Evolutionary conservation across 1,139 yeast genomes (phyloP).

Genomic region (Insectozyma bohioensis): DNA sequence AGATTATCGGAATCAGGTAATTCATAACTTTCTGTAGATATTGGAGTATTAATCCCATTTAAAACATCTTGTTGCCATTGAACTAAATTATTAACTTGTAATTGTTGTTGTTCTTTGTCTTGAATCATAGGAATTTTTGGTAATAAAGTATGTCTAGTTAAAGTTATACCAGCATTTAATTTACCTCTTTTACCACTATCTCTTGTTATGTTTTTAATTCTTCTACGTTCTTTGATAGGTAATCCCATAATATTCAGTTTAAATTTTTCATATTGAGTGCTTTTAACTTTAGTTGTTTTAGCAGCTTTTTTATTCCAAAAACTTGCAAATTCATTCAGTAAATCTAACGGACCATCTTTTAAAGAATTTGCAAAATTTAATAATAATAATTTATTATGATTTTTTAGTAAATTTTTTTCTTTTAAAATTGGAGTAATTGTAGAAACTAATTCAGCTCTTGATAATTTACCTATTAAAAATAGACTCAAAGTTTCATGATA

Average conservation of each 20-base stretch:
- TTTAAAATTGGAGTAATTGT: conserved; percentile 58
- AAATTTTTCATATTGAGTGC: conserved; percentile 73
- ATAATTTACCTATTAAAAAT: conserved; percentile 76
- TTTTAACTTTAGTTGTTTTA: conserved; percentile 48
- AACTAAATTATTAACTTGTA: conserved; percentile 56
- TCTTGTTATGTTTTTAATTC: conserved; percentile 79
- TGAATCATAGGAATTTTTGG: conserved; percentile 87
- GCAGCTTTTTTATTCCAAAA: conserved; percentile 50
- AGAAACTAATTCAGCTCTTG: conserved; percentile 69
- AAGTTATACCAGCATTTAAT: conserved; percentile 71
- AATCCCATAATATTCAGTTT: conserved; percentile 86
- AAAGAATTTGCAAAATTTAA: conserved; percentile 84
- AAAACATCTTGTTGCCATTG: conserved; percentile 94
- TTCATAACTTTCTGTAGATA: conserved; percentile 76
- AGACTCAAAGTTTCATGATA: conserved; percentile 78
- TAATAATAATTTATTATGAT: conserved; percentile 81
- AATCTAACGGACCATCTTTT: conserved; percentile 58
- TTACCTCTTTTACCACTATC: conserved; percentile 80
- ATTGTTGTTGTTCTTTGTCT: conserved; percentile 52
- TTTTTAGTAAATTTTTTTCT: conserved; percentile 41
- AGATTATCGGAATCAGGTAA: conserved; percentile 79
- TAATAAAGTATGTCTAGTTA: conserved; percentile 79
- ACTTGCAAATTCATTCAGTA: conserved; percentile 52
- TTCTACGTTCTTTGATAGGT: conserved; percentile 78
- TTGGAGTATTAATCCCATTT: conserved; percentile 83